Base-by-base conservation (phyloP, 2,329 filamentous ascomycete species). In the Corynespora cassiicola region DNA sequence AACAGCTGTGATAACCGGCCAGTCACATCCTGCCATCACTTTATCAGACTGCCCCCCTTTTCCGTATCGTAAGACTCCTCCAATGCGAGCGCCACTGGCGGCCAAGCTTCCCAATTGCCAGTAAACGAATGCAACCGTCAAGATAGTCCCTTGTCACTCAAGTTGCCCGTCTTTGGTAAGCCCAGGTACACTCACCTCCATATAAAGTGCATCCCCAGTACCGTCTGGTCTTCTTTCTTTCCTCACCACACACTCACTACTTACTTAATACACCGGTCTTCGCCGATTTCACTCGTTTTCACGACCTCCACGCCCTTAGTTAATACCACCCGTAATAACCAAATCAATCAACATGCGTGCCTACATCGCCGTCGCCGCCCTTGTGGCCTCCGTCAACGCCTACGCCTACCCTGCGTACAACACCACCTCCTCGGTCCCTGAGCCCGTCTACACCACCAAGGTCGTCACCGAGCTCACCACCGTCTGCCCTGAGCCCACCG, bases 261-360 rank as follows among this genome's bases (percentile, higher is more conserved):
- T n/a, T 58, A 53, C 44, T 52, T 65, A 63, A 61, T 61, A 58
- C 56, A 54, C 57, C 63, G 63, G 65, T 68, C 32, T 53, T 61
- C 37, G 52, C 65, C 67, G 63, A 68, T 62, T 65, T 58, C 68
- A 70, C 53, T 70, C 67, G 62, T 68, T 70, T 64, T 44, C 45
- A 58, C 57, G 47, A 57, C 54, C 48, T 55, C 53, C 50, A 50
- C 50, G 42, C 46, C 49, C 36, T 46, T 58, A 63, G 53, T 49
- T 63, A 65, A 64, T 66, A 64, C 58, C 59, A 54, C 52, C 48
- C 54, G 55, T 60, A 65, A 53, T 58, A 65, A 59, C 34, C 27
- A 42, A 37, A 45, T 56, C 58, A 56, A 57, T 63, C 66, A 71
- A 63, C 36, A 71, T 71, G 68, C 60, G 59, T 46, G 69, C 62